Conservation (phyloP, 116 monocot genomes). For the Dioscorea cayenensis region DNA sequence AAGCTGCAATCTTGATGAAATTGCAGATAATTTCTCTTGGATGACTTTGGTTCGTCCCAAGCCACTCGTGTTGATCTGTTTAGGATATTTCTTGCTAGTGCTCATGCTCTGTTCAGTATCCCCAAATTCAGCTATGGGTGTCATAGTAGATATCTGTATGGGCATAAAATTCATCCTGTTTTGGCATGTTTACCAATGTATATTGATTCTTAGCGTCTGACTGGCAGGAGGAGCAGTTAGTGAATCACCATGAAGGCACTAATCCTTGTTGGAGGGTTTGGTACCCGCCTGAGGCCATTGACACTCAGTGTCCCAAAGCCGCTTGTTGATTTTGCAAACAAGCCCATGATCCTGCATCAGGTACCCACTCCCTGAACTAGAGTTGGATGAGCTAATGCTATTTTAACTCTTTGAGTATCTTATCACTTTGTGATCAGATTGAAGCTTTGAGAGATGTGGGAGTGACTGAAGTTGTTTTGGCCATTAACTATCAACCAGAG, state of each 20-base stretch:
- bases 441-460: slow-evolving; percentile 74
- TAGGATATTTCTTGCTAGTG: no score
- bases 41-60: no score
- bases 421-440: slow-evolving; percentile 29
- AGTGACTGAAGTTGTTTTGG: slow-evolving; percentile 72
- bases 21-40: no score
- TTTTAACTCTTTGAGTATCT: background rate
- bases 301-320: slow-evolving; percentile 64
- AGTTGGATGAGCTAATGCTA: background rate
- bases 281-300: slow-evolving; percentile 53
- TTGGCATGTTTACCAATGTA: no score
- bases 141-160: background rate
- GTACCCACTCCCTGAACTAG: slow-evolving; percentile 5
- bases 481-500: slow-evolving; percentile 81
- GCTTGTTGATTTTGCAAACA: slow-evolving; percentile 62
- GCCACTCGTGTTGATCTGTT: no score
- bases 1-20: no score
- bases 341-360: slow-evolving; percentile 72
- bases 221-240: slow-evolving; percentile 1
- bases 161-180: background rate
- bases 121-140: background rate
- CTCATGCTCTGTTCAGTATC: no score
- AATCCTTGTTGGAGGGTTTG: slow-evolving; percentile 65
- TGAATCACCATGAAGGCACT: slow-evolving; percentile 49
- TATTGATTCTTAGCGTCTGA: background rate